Evolutionary conservation across 345 rosid species (phyloP).

Genomic region (Lenwebbia sp.): DNA sequence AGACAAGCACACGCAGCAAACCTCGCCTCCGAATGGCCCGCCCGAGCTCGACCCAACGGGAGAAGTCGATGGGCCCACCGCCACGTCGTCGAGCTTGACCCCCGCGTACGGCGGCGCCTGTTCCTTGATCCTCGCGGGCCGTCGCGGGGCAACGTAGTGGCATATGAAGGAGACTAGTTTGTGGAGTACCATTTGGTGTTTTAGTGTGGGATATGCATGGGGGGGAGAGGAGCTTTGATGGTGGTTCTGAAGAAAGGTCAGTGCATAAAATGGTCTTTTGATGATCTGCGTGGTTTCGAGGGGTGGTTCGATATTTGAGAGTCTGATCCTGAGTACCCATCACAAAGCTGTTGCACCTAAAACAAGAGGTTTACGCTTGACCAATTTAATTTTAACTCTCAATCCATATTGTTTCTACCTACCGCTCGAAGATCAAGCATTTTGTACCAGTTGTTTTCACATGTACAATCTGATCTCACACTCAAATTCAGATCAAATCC

Average conservation of each 20-base stretch:
- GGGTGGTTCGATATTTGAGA: conserved; percentile 9
- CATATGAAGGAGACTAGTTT: conserved; percentile 14
- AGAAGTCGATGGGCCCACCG: background rate
- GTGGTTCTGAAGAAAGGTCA: background rate
- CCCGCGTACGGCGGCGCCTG: background rate
- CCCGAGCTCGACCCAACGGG: background rate
- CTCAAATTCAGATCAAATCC: background rate
- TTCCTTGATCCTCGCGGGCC: conserved; percentile 7
- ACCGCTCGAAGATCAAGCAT: background rate
- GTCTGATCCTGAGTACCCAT: conserved; percentile 12
- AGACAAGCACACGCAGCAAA: conserved; percentile 61
- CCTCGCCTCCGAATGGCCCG: conserved; percentile 15
- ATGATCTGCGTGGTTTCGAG: conserved; percentile 22
- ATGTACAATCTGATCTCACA: background rate
- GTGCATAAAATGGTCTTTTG: background rate
- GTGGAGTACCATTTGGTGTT: conserved; percentile 16
- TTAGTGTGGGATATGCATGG: background rate
- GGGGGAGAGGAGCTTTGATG: background rate
- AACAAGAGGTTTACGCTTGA: conserved; percentile 9
- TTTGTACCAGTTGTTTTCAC: background rate
- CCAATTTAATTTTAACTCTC: conserved; percentile 12
- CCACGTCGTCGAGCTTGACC: background rate
- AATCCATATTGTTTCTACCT: conserved; percentile 2
- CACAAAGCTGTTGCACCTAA: conserved; percentile 46
- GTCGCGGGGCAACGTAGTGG: conserved; percentile 7